phyloP scores from a whole-genome alignment of 2,329 filamentous ascomycete species.

The Zasmidium citrigriseum region DNA sequence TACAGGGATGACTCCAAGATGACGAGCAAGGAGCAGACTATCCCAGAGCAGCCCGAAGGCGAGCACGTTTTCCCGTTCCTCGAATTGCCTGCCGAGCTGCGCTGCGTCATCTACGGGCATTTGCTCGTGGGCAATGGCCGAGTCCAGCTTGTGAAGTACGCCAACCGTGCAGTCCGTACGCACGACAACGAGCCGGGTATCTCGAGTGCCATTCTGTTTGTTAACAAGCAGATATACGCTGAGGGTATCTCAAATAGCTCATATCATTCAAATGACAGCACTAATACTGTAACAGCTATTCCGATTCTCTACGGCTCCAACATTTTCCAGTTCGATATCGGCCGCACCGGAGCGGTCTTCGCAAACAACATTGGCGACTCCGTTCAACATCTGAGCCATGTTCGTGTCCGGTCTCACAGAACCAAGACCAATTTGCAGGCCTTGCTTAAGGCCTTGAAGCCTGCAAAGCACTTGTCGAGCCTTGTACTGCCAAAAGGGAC shows the following conservation, averaged over 20 bases:
- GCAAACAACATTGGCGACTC: neutral
- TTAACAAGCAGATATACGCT: neutral
- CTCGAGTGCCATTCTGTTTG: neutral
- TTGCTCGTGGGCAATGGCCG: too few relatives aligned
- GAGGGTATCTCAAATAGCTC: too few relatives aligned
- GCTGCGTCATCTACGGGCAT: too few relatives aligned
- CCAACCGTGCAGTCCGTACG: too few relatives aligned
- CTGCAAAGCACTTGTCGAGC: neutral
- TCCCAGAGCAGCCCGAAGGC: too few relatives aligned
- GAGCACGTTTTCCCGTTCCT: neutral
- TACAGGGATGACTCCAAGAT: too few relatives aligned
- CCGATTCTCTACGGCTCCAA: neutral
- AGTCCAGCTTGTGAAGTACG: too few relatives aligned
- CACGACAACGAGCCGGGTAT: neutral
- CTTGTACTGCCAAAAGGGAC: neutral
- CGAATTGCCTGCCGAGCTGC: conserved; percentile 5
- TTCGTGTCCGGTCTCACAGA: too few relatives aligned
- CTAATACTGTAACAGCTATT: neutral
- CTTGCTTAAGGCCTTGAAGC: neutral
- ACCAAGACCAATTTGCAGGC: neutral
- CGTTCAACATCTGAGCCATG: neutral
- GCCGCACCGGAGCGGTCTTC: neutral
- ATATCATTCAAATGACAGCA: neutral
- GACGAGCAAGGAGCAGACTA: too few relatives aligned
- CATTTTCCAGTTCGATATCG: neutral